These are phyloP conservation scores for Paracamarosporium sp. DNA, from an alignment of 2,329 filamentous ascomycete genomes.

Conservation along the genomic window DNA sequence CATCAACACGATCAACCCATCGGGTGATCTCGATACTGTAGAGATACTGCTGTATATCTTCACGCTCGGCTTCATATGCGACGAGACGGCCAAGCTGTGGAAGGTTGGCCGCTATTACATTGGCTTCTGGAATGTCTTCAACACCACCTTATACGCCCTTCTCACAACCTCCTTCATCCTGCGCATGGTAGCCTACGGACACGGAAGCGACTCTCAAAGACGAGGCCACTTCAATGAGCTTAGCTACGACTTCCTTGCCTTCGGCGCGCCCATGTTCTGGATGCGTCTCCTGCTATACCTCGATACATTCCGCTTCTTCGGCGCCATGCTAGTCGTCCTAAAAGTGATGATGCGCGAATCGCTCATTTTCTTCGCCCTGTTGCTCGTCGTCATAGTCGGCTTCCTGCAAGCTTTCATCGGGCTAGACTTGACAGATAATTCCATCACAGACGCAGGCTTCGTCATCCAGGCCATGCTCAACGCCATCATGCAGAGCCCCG, in stretches of 20 bases:
- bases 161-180: constrained; percentile 79
- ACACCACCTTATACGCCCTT: constrained; percentile 79
- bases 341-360: constrained; percentile 75
- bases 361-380: constrained; percentile 92
- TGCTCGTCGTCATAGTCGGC: constrained; percentile 80
- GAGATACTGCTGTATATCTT: constrained; percentile 89
- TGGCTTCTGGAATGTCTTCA: constrained; percentile 97
- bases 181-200: constrained; percentile 77
- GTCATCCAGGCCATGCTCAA: constrained; percentile 86
- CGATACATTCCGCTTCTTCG: constrained; percentile 93
- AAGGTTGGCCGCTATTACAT: constrained; percentile 93
- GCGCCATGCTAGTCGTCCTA: constrained; percentile 95
- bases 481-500: constrained; percentile 87
- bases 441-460: constrained; percentile 67
- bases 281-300: constrained; percentile 89
- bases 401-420: constrained; percentile 96
- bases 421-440: constrained; percentile 81
- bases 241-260: constrained; percentile 93
- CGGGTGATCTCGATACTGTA: constrained; percentile 81
- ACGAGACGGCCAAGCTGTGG: constrained; percentile 88
- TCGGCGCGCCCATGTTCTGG: constrained; percentile 97
- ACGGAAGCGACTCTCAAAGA: constrained; percentile 57
- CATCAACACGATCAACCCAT: constrained; percentile 91
- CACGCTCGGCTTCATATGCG: constrained; percentile 87
- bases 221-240: constrained; percentile 75